Percentiles rank a stretch among this genome's conserved stretches.
phyloP scores from a whole-genome alignment of 2,329 filamentous ascomycete species.

The Hypoxylon sp. region DNA sequence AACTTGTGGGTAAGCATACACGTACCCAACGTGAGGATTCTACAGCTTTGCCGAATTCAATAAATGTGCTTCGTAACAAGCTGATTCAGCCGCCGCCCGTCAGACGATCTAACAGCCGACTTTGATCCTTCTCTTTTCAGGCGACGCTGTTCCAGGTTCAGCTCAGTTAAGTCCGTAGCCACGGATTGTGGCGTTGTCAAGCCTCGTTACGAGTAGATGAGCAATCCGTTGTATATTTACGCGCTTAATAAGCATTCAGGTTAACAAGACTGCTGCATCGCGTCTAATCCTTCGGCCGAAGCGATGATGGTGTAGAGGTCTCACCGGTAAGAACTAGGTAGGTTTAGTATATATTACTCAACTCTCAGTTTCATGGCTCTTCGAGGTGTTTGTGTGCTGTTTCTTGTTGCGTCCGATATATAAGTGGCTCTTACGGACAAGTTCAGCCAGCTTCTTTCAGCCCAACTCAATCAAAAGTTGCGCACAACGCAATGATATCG shows the following conservation, averaged over 20 bases:
- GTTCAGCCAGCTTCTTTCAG: neutral
- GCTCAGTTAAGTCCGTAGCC: neutral
- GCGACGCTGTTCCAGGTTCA: constrained; percentile 7
- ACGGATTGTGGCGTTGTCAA: neutral
- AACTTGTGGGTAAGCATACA: constrained; percentile 8
- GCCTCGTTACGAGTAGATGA: constrained; percentile 10
- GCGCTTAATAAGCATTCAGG: neutral
- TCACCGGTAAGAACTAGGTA: constrained; percentile 1
- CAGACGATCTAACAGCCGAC: constrained; percentile 11
- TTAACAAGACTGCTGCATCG: neutral
- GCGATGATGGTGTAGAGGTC: constrained; percentile 1
- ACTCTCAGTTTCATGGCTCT: neutral
- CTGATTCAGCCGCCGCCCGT: neutral
- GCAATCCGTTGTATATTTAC: constrained; percentile 3
- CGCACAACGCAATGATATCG: neutral
- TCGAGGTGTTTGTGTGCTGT: neutral
- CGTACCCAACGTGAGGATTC: constrained; percentile 12
- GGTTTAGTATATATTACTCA: neutral
- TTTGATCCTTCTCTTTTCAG: constrained; percentile 8
- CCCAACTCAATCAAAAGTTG: neutral
- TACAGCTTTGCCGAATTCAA: constrained; percentile 3
- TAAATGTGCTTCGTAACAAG: constrained; percentile 5
- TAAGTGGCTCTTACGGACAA: neutral
- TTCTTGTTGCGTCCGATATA: neutral
- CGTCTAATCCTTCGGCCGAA: neutral